Base-by-base conservation (phyloP, 352 stramenopile genomes). In the Globisporangium cystogenes region DNA sequence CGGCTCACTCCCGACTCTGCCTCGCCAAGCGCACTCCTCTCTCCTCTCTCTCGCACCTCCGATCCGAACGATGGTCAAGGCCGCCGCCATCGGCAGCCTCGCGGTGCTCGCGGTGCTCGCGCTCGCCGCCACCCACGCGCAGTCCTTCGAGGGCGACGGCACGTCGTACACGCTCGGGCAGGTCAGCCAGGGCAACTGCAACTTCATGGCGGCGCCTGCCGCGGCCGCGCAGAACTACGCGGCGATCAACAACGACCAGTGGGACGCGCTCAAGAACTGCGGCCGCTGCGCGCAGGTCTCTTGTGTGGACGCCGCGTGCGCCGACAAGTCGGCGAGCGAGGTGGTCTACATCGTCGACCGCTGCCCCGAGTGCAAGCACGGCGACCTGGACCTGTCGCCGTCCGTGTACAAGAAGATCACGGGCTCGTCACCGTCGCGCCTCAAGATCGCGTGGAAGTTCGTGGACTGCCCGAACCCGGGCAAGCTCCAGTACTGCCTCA, bases 261-360 rank as follows among this genome's bases (percentile, higher is more conserved):
- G 67, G 68, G 48, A 77, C 42, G 55, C 59, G n/a, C 45, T 70
- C 16, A 46, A 46, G 6, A 62, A 65, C 47, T 81, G 73, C 39
- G 70, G 73, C 20, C 68, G 66, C 31, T 83, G 73, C 26, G 73
- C 67, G 35, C 50, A 76, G 53, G 65, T 81, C 4, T 79, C 71
- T 41, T 90, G 78, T 44, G 67, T 74, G 7, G 81, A 92, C 63
- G 51, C 59, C 1, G 52, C 63, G 18, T 91, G 80, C 52, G 54
- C 63, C 10, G 64, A 78, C 60, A 55, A 74, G 51, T 73, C 72
- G 49, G 76, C 64, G 40, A 82, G 60, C 8, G 63, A 76, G 16
- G 47, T 92, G 41, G 70, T 88, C 18, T 68, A 92, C 51, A 76
- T 92, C 50, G 60, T 87, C 14, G 79, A 92, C 50, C 75, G 74